Conservation (phyloP, 257 asterid genomes). For the Solanum medicagineum region DNA sequence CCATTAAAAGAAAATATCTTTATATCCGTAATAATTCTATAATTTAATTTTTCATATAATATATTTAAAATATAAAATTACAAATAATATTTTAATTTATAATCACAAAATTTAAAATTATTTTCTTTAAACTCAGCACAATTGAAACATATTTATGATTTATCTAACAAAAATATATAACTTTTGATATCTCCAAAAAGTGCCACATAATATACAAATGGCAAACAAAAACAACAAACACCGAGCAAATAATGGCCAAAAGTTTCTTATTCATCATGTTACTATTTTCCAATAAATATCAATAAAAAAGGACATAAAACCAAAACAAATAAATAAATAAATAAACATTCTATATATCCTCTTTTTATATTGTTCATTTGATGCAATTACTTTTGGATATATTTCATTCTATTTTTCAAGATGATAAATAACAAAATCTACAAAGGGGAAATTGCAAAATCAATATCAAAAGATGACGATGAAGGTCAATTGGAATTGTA, state of each 20-base stretch:
- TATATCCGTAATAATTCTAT: too few species aligned
- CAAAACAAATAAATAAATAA: background rate
- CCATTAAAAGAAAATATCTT: too few species aligned
- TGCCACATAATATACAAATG: background rate
- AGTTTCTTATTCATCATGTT: background rate
- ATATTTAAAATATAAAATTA: too few species aligned
- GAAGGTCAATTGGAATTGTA: background rate
- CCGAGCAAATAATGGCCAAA: background rate
- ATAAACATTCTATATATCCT: background rate
- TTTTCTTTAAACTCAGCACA: too few species aligned
- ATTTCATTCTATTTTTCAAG: background rate
- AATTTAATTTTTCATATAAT: too few species aligned
- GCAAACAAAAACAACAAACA: background rate
- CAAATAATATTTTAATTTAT: too few species aligned
- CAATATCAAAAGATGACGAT: background rate
- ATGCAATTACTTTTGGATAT: background rate
- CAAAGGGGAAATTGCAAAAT: background rate
- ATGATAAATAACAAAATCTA: background rate
- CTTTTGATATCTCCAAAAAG: background rate
- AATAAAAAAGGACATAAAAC: background rate
- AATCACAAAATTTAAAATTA: too few species aligned
- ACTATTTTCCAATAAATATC: background rate
- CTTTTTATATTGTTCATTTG: background rate
- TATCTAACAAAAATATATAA: background rate
- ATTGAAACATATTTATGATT: background rate